Evolutionary conservation across 2,329 filamentous ascomycete genomes (phyloP).

Genomic region (Colletotrichum acutatum): DNA sequence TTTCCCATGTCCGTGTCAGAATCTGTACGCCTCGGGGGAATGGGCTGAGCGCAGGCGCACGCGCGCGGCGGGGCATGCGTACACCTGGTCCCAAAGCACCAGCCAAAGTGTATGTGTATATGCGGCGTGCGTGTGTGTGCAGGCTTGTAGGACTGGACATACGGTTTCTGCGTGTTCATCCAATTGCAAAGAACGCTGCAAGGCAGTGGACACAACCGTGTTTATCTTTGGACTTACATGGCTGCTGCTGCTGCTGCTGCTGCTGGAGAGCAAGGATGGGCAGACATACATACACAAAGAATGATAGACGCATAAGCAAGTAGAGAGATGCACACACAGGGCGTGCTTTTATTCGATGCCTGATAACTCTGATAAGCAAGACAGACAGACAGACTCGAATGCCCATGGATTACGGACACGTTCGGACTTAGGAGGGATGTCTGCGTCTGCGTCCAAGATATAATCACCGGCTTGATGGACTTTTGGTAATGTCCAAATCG

Average conservation of each 20-base stretch:
- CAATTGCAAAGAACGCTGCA: not conserved
- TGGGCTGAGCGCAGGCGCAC: constrained; percentile 14
- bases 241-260: not conserved
- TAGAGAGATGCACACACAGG: not conserved
- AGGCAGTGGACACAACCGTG: not conserved
- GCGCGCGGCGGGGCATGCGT: not conserved
- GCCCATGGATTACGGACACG: not conserved
- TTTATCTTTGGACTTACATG: not conserved
- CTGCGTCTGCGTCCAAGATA: not conserved
- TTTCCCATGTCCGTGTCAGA: constrained; percentile 18
- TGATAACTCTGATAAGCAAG: not conserved
- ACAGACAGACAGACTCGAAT: not conserved
- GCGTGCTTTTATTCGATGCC: not conserved
- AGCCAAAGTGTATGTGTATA: not conserved
- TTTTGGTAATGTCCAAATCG: not conserved
- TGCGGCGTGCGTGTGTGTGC: not conserved
- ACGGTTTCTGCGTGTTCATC: not conserved
- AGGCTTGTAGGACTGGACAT: too few relatives aligned
- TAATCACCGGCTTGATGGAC: not conserved
- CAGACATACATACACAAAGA: too few relatives aligned
- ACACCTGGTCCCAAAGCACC: too few relatives aligned
- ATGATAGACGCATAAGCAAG: not conserved
- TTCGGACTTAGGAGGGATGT: not conserved
- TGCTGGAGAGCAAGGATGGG: not conserved
- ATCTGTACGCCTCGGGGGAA: constrained; percentile 34